These are phyloP conservation scores for Ophiostoma montium DNA, from an alignment of 2,329 filamentous ascomycete species.

Conservation along the genomic window DNA sequence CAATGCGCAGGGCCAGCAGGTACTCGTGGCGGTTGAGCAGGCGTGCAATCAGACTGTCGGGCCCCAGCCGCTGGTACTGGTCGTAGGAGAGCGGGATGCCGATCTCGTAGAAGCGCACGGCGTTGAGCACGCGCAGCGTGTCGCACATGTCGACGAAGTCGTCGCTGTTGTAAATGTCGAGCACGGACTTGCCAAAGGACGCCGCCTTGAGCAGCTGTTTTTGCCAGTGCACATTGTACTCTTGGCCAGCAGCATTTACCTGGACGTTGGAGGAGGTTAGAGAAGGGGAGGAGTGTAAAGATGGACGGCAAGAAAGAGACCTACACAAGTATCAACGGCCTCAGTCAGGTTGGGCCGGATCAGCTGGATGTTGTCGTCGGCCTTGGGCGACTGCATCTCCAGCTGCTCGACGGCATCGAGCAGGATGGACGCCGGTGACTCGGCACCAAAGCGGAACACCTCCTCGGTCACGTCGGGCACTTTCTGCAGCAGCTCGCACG, in stretches of 20 bases:
- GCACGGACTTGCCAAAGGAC: slow-evolving; percentile 91
- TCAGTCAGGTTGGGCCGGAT: slow-evolving; percentile 80
- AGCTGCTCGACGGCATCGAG: slow-evolving; percentile 85
- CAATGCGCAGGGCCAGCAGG: slow-evolving; percentile 74
- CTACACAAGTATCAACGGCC: slow-evolving; percentile 74
- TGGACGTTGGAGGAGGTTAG: not conserved
- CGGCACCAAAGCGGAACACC: slow-evolving; percentile 78
- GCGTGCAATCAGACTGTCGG: slow-evolving; percentile 73
- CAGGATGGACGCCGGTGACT: slow-evolving; percentile 80
- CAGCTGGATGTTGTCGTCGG: slow-evolving; percentile 92
- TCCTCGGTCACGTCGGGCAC: slow-evolving; percentile 77
- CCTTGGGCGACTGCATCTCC: slow-evolving; percentile 88
- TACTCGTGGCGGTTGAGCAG: slow-evolving; percentile 86
- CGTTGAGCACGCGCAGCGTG: slow-evolving; percentile 80
- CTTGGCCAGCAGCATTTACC: slow-evolving; percentile 77
- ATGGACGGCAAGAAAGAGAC: not conserved
- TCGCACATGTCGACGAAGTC: slow-evolving; percentile 99
- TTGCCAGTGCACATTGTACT: slow-evolving; percentile 84
- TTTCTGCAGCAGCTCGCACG: slow-evolving; percentile 95
- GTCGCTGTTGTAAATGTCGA: slow-evolving; percentile 95
- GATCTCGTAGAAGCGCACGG: slow-evolving; percentile 79
- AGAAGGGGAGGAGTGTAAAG: not conserved
- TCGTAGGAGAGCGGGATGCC: slow-evolving; percentile 86
- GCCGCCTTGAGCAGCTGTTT: slow-evolving; percentile 92
- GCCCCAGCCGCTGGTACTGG: slow-evolving; percentile 81